These are phyloP conservation scores for Atkinsonella hypoxylon DNA, from an alignment of 2,329 filamentous ascomycete species.

Conservation along the genomic window DNA sequence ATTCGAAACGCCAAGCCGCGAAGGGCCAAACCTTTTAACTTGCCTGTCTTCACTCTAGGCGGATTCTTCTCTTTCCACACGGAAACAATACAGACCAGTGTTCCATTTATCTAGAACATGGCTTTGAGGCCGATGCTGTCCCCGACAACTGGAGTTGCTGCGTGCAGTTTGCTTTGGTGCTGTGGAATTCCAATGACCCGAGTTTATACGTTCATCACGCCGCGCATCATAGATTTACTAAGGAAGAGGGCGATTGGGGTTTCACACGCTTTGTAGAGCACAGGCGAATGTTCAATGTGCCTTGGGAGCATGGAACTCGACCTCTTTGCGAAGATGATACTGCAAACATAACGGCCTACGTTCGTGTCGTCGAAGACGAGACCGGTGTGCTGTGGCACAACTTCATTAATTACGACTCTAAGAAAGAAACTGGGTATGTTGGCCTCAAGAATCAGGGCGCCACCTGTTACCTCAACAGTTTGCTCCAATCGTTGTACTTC, in stretches of 20 bases:
- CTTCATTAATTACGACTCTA: conserved; percentile 94
- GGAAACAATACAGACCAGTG: conserved; percentile 91
- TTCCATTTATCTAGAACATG: conserved; percentile 94
- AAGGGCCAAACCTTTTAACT: neutral
- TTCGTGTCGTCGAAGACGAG: conserved; percentile 73
- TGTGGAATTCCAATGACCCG: conserved; percentile 94
- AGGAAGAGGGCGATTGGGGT: conserved; percentile 95
- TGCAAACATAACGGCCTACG: conserved; percentile 72
- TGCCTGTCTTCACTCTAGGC: conserved; percentile 39
- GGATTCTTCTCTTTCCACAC: conserved; percentile 87
- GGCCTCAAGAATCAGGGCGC: conserved; percentile 95
- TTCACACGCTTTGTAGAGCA: conserved; percentile 95
- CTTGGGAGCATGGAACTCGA: conserved; percentile 57
- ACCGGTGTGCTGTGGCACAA: conserved; percentile 87
- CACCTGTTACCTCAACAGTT: conserved; percentile 77
- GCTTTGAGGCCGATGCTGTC: conserved; percentile 61
- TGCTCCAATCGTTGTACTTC: conserved; percentile 75
- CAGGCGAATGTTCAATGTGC: conserved; percentile 66
- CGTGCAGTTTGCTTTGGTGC: conserved; percentile 84
- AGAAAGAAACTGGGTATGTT: conserved; percentile 95
- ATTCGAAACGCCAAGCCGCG: neutral
- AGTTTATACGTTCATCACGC: conserved; percentile 66
- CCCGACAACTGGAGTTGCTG: conserved; percentile 95
- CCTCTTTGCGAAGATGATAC: conserved; percentile 67
- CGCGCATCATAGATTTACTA: conserved; percentile 92